Evolutionary conservation across 306 rosid species (phyloP), one percentile per base, ranked within the genome.

Genomic region (Erythrophleum fordii): DNA sequence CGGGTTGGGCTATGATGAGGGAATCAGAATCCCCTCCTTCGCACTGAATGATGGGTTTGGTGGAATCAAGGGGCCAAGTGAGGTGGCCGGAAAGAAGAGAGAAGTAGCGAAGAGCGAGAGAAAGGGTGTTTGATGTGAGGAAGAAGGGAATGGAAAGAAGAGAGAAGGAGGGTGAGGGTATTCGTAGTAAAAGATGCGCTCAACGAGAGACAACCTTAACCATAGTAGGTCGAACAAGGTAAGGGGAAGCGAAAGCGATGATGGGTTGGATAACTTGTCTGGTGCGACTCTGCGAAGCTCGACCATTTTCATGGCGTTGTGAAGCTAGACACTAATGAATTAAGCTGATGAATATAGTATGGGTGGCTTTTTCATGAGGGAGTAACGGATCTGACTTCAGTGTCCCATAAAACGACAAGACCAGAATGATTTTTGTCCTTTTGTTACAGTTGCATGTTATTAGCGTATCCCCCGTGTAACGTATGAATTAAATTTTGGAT

Each of bases 1-100:
- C 49, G 11, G 91, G 85, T 51, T 88, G 76, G 8, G 91, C 88
- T 6, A 88, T 25, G 0, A 80, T 77, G 12, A 91, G 65, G 12
- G 82, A 68, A 41, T 87, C 72, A 2, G 81, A 11, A 55, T 87
- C 87, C 17, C 18, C n/a, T 46, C 6, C 0, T 1, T 12, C 20
- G 59, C 5, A 78, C 0, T 5, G 70, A 51, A 83, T 46, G 65
- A 78, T 37, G 23, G 86, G 87, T 11, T 78, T 81, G 53, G 70
- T 20, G 29, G 89, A 79, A n/a, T 72, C 22, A 35, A 7, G 55
- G 0, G 90, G 84, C 90, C 87, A 87, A 5, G 13, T 78, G 73
- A 87, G 80, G 23, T 46, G 51, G 1, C 86, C 82, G 0, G 76
- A 41, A 7, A 87, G 87, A n/a, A 87, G 90, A 7, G 55, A 82